These are phyloP conservation scores for Podospora conica DNA, from an alignment of 495 filamentous ascomycete species.

Conservation along the genomic window DNA sequence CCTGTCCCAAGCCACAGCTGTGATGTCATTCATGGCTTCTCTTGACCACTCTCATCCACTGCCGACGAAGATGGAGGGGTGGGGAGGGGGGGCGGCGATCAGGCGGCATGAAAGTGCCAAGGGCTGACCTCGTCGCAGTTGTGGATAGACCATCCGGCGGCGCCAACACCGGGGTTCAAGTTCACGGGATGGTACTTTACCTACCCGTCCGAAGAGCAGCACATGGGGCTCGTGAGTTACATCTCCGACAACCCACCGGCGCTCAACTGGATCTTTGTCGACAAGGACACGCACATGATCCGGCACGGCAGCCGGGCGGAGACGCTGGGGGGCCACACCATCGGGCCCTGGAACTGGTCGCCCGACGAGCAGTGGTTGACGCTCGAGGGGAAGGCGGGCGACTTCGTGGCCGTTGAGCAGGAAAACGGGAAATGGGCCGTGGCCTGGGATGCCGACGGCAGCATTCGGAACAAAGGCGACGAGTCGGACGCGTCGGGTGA, in stretches of 20 bases:
- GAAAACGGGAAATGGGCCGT: conserved; percentile 43
- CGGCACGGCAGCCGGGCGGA: conserved; percentile 48
- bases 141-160: conserved; percentile 41
- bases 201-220: conserved; percentile 50
- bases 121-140: conserved; percentile 26
- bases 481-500: conserved; percentile 25
- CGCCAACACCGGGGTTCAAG: conserved; percentile 42
- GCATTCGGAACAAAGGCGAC: conserved; percentile 16
- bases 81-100: background rate
- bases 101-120: background rate
- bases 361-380: conserved; percentile 49
- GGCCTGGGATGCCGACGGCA: conserved; percentile 36
- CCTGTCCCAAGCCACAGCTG: background rate
- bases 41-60: background rate
- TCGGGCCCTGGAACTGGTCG: conserved; percentile 54
- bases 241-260: conserved; percentile 54
- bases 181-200: conserved; percentile 57
- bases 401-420: conserved; percentile 39
- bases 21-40: background rate
- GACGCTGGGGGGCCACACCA: conserved; percentile 39
- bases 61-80: background rate
- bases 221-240: conserved; percentile 52
- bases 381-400: conserved; percentile 37
- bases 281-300: conserved; percentile 49
- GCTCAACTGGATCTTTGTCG: conserved; percentile 61